Base-by-base conservation (phyloP, 2,329 filamentous ascomycete species). In the Harringtonia aguacate region DNA sequence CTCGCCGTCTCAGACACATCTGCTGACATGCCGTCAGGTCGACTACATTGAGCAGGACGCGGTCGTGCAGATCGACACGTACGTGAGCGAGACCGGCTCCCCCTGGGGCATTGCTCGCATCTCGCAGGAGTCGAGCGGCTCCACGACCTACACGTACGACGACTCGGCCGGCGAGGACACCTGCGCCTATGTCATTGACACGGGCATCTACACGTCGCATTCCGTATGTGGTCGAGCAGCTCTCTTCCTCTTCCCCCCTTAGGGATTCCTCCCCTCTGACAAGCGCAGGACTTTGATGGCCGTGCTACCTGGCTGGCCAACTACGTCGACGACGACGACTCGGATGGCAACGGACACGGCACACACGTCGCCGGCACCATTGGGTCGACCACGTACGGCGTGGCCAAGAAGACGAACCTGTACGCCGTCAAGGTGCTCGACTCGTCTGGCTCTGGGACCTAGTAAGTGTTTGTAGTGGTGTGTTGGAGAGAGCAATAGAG, bases 281-380 rank as follows among this genome's bases (percentile, higher is more conserved):
- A 4, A n/a, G 8, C 10, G 0, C 31, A 54, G 48, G 46, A 69
- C 15, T 70, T 69, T 21, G 65, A 57, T 28, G 63, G 63, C 47
- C 66, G 68, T 27, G 68, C 68, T 31, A 58, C 52, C 41, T 64
- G 56, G 44, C 54, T 61, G 24, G 56, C 53, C 49, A 67, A 66
- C 61, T 65, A 57, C 44, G 59, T 56, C 45, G 57, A 46, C 41
- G 61, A 64, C 52, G 52, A 51, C 39, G 58, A 65, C 55, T 54
- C 52, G 1, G 66, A 69, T 44, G 64, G 61, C 46, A 60, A 67
- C 48, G 69, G 68, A 46, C 67, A 71, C 57, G 68, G 68, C 47
- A 72, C 67, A 13, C 67, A 70, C 54, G 64, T 69, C 18, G 59
- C 66, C 6, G 69, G 67, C 43, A 70, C 65, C 39, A 62, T 70